A percentile compares a stretch with the other conserved stretches of the same genome.
Evolutionary conservation across 2,329 filamentous ascomycete species (phyloP).

Genomic region (Alternaria tenuissima): DNA sequence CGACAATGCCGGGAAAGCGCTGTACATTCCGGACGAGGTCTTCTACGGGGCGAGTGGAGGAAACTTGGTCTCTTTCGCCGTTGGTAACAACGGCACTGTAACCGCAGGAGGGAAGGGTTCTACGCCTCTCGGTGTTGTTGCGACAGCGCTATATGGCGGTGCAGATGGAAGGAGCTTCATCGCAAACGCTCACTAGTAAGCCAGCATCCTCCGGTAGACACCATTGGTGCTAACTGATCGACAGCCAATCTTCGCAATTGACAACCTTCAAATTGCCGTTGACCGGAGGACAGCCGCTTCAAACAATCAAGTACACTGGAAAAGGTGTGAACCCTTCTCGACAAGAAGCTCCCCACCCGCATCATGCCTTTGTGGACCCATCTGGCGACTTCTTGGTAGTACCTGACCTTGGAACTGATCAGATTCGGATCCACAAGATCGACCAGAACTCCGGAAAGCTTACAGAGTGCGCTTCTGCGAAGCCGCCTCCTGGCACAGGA

Average conservation of each 20-base stretch:
- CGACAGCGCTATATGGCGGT: constrained; percentile 40
- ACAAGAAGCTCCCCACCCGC: constrained; percentile 66
- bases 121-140: constrained; percentile 37
- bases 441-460: constrained; percentile 56
- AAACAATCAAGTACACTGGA: constrained; percentile 41
- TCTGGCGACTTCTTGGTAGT: constrained; percentile 60
- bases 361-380: constrained; percentile 61
- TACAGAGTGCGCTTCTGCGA: constrained; percentile 56
- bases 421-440: constrained; percentile 63
- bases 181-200: constrained; percentile 44
- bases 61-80: constrained; percentile 34
- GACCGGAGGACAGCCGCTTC: constrained; percentile 35
- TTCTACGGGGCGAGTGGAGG: constrained; percentile 28
- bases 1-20: constrained; percentile 32
- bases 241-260: constrained; percentile 41
- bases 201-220: background rate
- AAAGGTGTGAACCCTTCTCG: constrained; percentile 57
- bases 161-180: constrained; percentile 42
- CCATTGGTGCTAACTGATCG: background rate
- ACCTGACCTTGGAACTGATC: constrained; percentile 64
- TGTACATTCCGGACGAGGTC: constrained; percentile 42
- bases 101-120: constrained; percentile 31
- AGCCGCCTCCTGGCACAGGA: constrained; percentile 58
- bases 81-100: constrained; percentile 38
- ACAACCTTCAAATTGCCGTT: constrained; percentile 49